These are phyloP conservation scores for Cystobasidium slooffiae DNA, from an alignment of 1,284 basidiomycete species.

Conservation along the genomic window DNA sequence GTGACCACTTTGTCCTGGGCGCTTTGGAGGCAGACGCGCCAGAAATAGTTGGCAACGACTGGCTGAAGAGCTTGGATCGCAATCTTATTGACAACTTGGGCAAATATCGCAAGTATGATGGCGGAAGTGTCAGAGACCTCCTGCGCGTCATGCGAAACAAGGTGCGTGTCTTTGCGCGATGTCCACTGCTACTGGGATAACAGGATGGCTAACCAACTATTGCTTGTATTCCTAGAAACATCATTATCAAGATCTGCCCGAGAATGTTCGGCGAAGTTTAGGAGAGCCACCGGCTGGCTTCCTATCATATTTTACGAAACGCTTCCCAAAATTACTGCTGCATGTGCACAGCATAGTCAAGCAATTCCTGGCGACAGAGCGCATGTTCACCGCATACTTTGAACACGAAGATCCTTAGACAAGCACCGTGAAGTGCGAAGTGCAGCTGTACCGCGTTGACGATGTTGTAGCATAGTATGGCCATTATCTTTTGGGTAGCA, in stretches of 20 bases:
- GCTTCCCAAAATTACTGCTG: conserved; percentile 88
- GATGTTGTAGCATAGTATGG: conserved; percentile 3
- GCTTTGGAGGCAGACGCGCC: conserved; percentile 73
- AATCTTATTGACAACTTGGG: conserved; percentile 90
- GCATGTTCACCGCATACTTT: conserved; percentile 52
- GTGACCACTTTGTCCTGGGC: conserved; percentile 80
- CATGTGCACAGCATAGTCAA: conserved; percentile 85
- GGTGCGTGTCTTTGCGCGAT: conserved; percentile 61
- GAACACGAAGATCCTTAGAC: conserved; percentile 26
- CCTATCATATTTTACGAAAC: conserved; percentile 84
- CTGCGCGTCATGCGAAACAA: conserved; percentile 93
- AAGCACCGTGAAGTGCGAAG: background rate
- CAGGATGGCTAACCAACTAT: conserved; percentile 22
- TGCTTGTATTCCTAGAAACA: conserved; percentile 73
- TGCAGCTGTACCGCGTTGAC: background rate
- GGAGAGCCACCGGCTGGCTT: conserved; percentile 91
- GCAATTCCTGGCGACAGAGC: conserved; percentile 52
- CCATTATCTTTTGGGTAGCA: conserved; percentile 15
- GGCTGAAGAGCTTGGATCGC: conserved; percentile 81
- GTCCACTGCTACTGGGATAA: conserved; percentile 3
- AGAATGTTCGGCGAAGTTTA: conserved; percentile 81
- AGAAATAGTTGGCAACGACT: conserved; percentile 73
- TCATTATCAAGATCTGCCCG: conserved; percentile 94
- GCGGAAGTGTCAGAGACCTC: conserved; percentile 84
- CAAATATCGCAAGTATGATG: conserved; percentile 96